Evolutionary conservation across 805 yeast species (phyloP).

Genomic region (Wickerhamia fluorescens): DNA sequence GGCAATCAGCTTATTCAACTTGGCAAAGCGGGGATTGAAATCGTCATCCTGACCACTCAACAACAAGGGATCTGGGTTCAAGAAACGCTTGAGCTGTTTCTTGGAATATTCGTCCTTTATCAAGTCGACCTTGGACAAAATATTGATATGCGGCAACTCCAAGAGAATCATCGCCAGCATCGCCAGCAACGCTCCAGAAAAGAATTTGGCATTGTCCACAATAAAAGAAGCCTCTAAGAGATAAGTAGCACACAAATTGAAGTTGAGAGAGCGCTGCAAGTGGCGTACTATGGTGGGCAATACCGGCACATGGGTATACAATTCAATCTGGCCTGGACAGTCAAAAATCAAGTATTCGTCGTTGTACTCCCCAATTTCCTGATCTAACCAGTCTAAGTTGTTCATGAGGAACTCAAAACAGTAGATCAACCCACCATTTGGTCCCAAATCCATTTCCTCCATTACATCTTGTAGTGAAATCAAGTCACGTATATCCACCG

Average conservation of each 20-base stretch:
- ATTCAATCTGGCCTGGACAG: conserved; percentile 95
- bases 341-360: conserved; percentile 93
- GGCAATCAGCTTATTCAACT: conserved; percentile 76
- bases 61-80: conserved; percentile 87
- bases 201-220: conserved; percentile 83
- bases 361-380: conserved; percentile 90
- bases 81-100: conserved; percentile 71
- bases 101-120: conserved; percentile 71
- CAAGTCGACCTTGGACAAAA: conserved; percentile 80
- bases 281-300: conserved; percentile 86
- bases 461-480: conserved; percentile 89
- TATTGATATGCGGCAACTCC: conserved; percentile 91
- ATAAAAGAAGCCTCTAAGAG: conserved; percentile 91
- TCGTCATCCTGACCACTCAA: conserved; percentile 37
- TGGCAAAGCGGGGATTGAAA: conserved; percentile 53
- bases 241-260: conserved; percentile 88
- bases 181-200: conserved; percentile 92
- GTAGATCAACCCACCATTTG: conserved; percentile 89
- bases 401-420: conserved; percentile 88
- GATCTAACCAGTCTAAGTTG: conserved; percentile 95
- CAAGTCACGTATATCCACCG: conserved; percentile 86
- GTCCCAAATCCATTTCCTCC: conserved; percentile 91
- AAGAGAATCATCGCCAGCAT: conserved; percentile 97
- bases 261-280: conserved; percentile 69
- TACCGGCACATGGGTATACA: conserved; percentile 91